Evolutionary conservation across 768 basidiomycete species (phyloP), one percentile per base, ranked within the genome.

Genomic region (Lactarius vividus): DNA sequence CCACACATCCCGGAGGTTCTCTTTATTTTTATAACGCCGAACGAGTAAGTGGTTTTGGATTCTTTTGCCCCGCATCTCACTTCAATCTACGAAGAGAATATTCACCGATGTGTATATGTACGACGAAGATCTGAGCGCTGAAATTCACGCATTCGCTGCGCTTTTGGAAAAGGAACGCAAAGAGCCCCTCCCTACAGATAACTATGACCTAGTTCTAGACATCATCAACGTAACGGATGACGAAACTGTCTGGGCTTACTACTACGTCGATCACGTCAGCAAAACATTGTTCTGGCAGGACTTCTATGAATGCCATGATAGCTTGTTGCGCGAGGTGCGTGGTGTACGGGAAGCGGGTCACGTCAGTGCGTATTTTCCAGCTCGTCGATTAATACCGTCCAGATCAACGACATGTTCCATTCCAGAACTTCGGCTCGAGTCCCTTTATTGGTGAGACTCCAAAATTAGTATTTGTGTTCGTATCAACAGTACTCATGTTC

Each of bases 81-180:
- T 23, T 58, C 26, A 29, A 29, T 23, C 7, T 26, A 7, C 20
- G 35, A 16, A 66, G 65, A 62, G 26, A 28, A 59, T 46, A 40
- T 66, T 58, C 3, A 66, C 65, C 5, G 65, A 63, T 42, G 65
- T 66, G 15, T 62, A 66, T 40, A 62, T 66, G 65, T 63, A 66
- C 16, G 39, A 66, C 31, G 26, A 9, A 16, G 1, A 37, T 9
- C 39, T 66, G 37, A 63, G 57, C 49, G 16, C 7, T 2, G 57
- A 66, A 46, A 53, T 66, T 3, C 3, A 54, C 20, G 8, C 13
- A 28, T 59, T 35, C 28, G 52, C 33, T 4, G 20, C 8, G 15
- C 13, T 23, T 8, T 33, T 62, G 18, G 6, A n/a, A 2, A 0
- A 20, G 11, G 16, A 11, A 35, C 35, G 9, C 26, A 3, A 4